A percentile compares a stretch with the other conserved stretches of the same genome.
phyloP scores from a whole-genome alignment of 306 rosid genomes.

The Prunus kanzakura region DNA sequence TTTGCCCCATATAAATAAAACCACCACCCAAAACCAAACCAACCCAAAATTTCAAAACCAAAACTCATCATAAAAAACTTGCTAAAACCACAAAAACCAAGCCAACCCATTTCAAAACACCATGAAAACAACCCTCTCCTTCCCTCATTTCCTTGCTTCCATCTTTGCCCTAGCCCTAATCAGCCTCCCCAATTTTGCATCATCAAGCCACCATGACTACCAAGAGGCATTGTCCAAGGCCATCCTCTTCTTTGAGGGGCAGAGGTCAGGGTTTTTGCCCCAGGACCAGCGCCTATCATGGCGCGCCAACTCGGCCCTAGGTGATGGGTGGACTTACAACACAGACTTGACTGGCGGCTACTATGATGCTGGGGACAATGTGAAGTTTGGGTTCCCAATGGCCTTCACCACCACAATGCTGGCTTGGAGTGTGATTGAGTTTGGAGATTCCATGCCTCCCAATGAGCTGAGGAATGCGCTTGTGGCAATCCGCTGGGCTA shows the following conservation, averaged over 20 bases:
- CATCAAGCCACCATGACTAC: constrained; percentile 52
- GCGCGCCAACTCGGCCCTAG: constrained; percentile 66
- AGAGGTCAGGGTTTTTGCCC: constrained; percentile 76
- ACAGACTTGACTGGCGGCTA: constrained; percentile 84
- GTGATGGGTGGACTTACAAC: constrained; percentile 73
- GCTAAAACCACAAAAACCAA: neutral
- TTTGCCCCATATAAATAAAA: constrained; percentile 12
- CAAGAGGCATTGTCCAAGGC: constrained; percentile 74
- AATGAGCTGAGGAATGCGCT: constrained; percentile 49
- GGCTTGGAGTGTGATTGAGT: constrained; percentile 92
- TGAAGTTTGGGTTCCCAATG: constrained; percentile 91
- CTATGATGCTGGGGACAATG: constrained; percentile 94
- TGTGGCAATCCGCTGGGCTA: constrained; percentile 78
- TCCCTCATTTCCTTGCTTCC: neutral
- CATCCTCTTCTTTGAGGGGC: constrained; percentile 82
- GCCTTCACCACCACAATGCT: constrained; percentile 90
- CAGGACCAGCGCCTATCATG: constrained; percentile 56
- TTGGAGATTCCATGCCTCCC: constrained; percentile 79
- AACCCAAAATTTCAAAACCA: neutral
- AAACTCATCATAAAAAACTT: neutral
- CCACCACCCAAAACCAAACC: neutral
- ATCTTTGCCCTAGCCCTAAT: neutral
- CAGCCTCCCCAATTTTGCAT: neutral
- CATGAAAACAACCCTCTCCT: constrained; percentile 21
- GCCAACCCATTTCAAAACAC: neutral